Base-by-base conservation (phyloP, 768 basidiomycete species). In the Boletus pseudopeckii region DNA sequence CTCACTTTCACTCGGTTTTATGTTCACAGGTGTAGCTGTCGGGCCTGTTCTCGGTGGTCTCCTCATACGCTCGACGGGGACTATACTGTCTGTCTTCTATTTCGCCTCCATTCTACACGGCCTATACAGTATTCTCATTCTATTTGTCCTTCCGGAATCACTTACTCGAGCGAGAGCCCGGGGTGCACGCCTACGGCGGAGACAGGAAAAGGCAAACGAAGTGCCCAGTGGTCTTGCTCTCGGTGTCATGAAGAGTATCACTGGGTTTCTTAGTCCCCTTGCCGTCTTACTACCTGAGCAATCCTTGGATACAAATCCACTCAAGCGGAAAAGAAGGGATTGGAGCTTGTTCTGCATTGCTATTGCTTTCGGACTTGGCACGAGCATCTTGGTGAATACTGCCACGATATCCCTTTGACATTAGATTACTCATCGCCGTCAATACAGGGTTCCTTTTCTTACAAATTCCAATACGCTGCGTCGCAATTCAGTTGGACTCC, bases 71-170 rank as follows among this genome's bases (percentile, higher is more conserved):
- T 60, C 69, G 22, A 88, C 85, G 1, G 78, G 77, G 6, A 70
- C 73, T 15, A 61, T 80, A 10, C 67, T 90, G 18, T 80, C 81
- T 1, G 83, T 90, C 17, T 94, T 94, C 74, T 94, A 90, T 67
- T 60, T 84, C 43, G 80, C 86, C 9, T 66, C 75, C 5, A 56
- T 64, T 9, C 54, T 83, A 7, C 84, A 88, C 56, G 22, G 76
- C 22, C 8, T 82, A 42, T 83, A 80, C 59, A 67, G 78, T 2
- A 45, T 77, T 39, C 59, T 84, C 44, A 63, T 82, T 26, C 78
- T 82, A 68, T 70, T 85, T 53, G 26, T 90, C 55, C 63, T 95
- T 45, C 93, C 93, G 0, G 92, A 97, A 69, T 90, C 91, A 0
- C 76, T 93, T 1, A 80, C 85, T 10, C 63, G 68, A 34, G 72